Evolutionary conservation across 2,329 filamentous ascomycete species (phyloP).

Genomic region (Pseudocercospora pini-densiflorae): DNA sequence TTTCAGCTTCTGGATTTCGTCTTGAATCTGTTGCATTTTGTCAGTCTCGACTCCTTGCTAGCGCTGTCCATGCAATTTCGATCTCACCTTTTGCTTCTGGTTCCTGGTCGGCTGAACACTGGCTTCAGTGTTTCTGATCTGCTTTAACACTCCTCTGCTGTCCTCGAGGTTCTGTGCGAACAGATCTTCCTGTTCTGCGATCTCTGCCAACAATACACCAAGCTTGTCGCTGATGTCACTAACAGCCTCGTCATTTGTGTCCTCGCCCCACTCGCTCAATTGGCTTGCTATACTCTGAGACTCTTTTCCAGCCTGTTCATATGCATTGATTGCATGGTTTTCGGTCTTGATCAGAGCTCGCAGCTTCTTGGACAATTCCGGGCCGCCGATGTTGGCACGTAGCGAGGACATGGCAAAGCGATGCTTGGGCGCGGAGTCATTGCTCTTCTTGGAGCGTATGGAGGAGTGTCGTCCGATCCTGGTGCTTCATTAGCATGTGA

Average conservation of each 20-base stretch:
- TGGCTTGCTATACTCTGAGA: conserved; percentile 83
- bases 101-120: conserved; percentile 93
- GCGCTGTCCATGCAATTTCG: background rate
- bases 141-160: conserved; percentile 79
- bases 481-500: conserved; percentile 26
- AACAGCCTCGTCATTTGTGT: conserved; percentile 83
- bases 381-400: conserved; percentile 75
- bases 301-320: conserved; percentile 85
- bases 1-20: conserved; percentile 92
- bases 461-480: conserved; percentile 66
- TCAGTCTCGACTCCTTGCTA: background rate
- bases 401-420: conserved; percentile 87
- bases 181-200: conserved; percentile 89
- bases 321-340: conserved; percentile 82
- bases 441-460: conserved; percentile 67
- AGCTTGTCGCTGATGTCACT: conserved; percentile 95
- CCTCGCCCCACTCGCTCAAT: conserved; percentile 95
- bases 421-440: conserved; percentile 58
- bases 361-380: conserved; percentile 85
- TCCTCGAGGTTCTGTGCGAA: conserved; percentile 90
- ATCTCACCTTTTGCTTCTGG: conserved; percentile 70
- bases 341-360: conserved; percentile 94
- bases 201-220: conserved; percentile 86
- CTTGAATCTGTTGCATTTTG: conserved; percentile 63
- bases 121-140: conserved; percentile 92